Percentiles rank a stretch among this genome's conserved stretches.
Conservation (phyloP, 306 rosid species). For the Senna tora region DNA sequence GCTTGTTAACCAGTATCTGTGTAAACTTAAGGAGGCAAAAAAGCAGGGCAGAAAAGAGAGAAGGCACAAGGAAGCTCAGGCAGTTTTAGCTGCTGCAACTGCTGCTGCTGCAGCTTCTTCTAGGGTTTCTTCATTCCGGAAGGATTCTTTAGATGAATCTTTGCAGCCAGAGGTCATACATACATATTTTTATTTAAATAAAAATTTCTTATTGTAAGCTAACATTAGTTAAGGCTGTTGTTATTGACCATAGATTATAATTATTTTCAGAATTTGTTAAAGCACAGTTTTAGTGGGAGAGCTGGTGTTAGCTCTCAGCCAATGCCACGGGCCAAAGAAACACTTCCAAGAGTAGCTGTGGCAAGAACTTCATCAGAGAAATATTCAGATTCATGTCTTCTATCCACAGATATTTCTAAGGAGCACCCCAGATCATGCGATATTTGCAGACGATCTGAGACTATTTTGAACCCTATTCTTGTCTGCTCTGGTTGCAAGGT, state of each 20-base stretch:
- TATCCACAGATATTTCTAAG: constrained; percentile 64
- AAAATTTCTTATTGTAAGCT: background rate
- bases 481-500: constrained; percentile 97
- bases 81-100: constrained; percentile 97
- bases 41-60: constrained; percentile 96
- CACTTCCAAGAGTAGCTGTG: constrained; percentile 74
- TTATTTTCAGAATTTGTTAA: constrained; percentile 56
- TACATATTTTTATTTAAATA: constrained; percentile 6
- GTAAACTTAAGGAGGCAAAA: constrained; percentile 88
- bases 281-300: constrained; percentile 57
- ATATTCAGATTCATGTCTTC: constrained; percentile 57
- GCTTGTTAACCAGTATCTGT: constrained; percentile 74
- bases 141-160: constrained; percentile 74
- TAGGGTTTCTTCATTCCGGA: constrained; percentile 86
- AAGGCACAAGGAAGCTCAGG: constrained; percentile 96
- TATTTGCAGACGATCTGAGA: constrained; percentile 86
- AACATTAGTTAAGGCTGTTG: background rate
- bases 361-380: constrained; percentile 71
- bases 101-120: constrained; percentile 98
- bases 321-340: constrained; percentile 83
- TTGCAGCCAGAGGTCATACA: constrained; percentile 70
- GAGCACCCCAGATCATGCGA: constrained; percentile 88
- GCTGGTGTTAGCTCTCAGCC: constrained; percentile 65
- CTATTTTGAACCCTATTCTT: constrained; percentile 75
- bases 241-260: constrained; percentile 24